Evolutionary conservation across 106 monocot species (phyloP), one percentile per base, ranked within the genome.

Genomic region (Vanilla planifolia): DNA sequence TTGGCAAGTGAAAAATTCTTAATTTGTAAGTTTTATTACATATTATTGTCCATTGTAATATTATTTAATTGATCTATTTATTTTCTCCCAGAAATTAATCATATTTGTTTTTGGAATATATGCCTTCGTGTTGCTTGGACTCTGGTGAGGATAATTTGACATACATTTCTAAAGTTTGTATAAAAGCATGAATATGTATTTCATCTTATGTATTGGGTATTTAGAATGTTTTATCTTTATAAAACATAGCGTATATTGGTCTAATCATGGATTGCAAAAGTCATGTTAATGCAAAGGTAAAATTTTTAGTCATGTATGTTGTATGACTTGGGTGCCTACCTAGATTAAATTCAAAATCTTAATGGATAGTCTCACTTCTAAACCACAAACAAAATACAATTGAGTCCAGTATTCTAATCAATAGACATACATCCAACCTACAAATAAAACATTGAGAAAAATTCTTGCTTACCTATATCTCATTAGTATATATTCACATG

Each of bases 191-290:
- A 3, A 48, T 4, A 8, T 7, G 14, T 20, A 2, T 48, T 48
- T 48, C 20, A 22, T 48, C 24, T 48, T 48, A 48, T 1, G 48
- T 6, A 5, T 1, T 20, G 22, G 0, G 24, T 7, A 10, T 6
- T 48, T 20, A 48, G 24, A 4, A 22, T 48, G 48, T 23, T 48
- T 48, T 48, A 20, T 48, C 48, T 48, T n/a, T n/a, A n/a, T n/a
- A 7, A 44, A 44, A 44, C 8, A 14, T 48, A 22, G 25, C 10
- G 16, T 9, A 50, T 22, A 25, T 7, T 50, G 50, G 22, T 22
- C 26, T 3, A 50, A 2, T 2, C 50, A 50, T 50, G 50, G 50
- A 24, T 50, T 22, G 26, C 22, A 50, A 50, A 8, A 50, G 6
- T 50, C 25, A 50, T 1, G 3, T 16, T 50, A 24, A 1, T 9